phyloP scores from a whole-genome alignment of 345 rosid genomes.

The Turritis glabra region DNA sequence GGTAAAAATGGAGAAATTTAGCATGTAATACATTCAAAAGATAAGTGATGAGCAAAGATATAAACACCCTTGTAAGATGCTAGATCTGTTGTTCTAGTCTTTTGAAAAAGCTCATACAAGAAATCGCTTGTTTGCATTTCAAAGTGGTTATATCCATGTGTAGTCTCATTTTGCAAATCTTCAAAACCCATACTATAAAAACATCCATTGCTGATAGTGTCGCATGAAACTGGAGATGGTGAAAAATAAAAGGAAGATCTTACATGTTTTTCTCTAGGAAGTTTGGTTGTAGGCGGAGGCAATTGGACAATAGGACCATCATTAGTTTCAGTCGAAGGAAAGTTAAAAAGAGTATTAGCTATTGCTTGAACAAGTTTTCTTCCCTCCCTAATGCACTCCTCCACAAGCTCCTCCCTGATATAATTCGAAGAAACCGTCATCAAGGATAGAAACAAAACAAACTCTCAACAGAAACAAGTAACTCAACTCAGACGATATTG shows the following conservation, averaged over 20 bases:
- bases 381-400: slow-evolving; percentile 60
- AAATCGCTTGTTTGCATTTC: background rate
- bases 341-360: slow-evolving; percentile 65
- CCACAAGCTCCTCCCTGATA: slow-evolving; percentile 67
- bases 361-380: slow-evolving; percentile 72
- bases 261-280: slow-evolving; percentile 92
- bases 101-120: background rate
- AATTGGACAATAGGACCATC: slow-evolving; percentile 82
- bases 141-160: background rate
- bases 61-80: background rate
- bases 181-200: background rate
- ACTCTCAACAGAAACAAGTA: slow-evolving; percentile 2
- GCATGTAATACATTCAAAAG: background rate
- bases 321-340: slow-evolving; percentile 71
- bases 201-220: background rate
- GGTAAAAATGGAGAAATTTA: background rate
- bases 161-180: background rate
- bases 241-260: slow-evolving; percentile 18
- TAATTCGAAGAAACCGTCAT: background rate
- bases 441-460: slow-evolving; percentile 4
- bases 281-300: slow-evolving; percentile 70
- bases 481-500: background rate
- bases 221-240: too few species aligned
- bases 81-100: background rate
- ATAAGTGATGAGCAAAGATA: background rate